phyloP scores from a whole-genome alignment of 192 early-diverging fungal species.

The Mortierella hygrophila region DNA sequence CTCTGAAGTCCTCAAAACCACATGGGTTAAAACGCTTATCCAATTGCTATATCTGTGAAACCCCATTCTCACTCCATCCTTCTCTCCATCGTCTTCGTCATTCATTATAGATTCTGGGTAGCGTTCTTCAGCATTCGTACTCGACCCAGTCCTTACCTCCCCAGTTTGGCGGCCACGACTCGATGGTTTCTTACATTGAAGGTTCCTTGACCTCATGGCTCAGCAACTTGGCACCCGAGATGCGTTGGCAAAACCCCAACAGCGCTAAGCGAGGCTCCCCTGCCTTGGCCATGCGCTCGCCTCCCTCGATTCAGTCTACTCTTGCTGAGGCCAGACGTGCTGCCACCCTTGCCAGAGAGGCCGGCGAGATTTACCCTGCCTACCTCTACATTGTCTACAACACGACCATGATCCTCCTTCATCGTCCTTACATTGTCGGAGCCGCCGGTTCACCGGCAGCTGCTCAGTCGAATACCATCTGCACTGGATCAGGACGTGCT shows the following conservation, averaged over 20 bases:
- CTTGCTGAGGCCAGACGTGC: constrained; percentile 28
- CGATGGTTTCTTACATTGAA: constrained; percentile 54
- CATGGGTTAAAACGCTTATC: background rate
- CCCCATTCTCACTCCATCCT: background rate
- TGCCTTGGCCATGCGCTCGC: constrained; percentile 37
- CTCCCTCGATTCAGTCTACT: constrained; percentile 18
- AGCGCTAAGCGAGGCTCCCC: constrained; percentile 30
- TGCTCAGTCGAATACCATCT: constrained; percentile 54
- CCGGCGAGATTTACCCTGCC: constrained; percentile 45
- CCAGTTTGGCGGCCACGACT: constrained; percentile 53
- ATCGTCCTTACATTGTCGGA: constrained; percentile 65
- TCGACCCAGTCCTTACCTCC: constrained; percentile 50
- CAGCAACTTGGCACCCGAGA: constrained; percentile 49
- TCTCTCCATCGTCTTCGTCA: background rate
- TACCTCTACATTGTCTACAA: constrained; percentile 59
- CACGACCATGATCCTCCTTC: constrained; percentile 60
- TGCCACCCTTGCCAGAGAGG: constrained; percentile 25
- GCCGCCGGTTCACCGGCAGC: constrained; percentile 53
- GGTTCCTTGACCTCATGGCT: constrained; percentile 52
- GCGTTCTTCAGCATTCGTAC: constrained; percentile 54
- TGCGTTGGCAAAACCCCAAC: constrained; percentile 54
- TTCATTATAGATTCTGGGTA: constrained; percentile 39
- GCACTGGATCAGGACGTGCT: constrained; percentile 52
- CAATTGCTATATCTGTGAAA: background rate
- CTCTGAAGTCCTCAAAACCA: background rate